phyloP scores from a whole-genome alignment of 139 green algal genomes.

The Chlamydomonas applanata region DNA sequence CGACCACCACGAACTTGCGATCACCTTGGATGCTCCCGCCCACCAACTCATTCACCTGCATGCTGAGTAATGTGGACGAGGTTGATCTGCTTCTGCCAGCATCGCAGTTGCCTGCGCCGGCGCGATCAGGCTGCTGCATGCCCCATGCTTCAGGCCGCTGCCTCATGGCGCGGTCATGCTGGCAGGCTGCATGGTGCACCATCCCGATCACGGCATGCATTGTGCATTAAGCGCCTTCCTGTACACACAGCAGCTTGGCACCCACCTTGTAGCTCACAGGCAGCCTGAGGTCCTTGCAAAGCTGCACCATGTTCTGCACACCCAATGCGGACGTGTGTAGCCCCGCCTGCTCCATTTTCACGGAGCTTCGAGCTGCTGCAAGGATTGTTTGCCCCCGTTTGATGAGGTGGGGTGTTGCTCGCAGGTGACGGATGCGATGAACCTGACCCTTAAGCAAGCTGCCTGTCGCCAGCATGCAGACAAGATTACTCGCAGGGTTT shows the following conservation, averaged over 20 bases:
- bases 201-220: background rate
- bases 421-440: no score
- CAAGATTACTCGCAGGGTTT: no score
- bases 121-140: no score
- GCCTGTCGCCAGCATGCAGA: no score
- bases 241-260: background rate
- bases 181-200: background rate
- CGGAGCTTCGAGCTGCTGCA: no score
- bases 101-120: background rate
- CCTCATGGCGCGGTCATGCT: background rate
- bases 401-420: no score
- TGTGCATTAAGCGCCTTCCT: no score
- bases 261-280: constrained; percentile 46
- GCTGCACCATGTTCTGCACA: constrained; percentile 46
- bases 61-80: background rate
- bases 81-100: background rate
- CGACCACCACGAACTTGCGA: constrained; percentile 32
- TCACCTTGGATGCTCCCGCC: no score
- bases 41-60: background rate
- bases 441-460: no score
- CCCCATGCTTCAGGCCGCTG: background rate
- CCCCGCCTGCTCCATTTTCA: no score
- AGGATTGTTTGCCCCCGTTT: no score
- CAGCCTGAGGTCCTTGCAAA: constrained; percentile 40
- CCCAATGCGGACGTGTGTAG: constrained; percentile 10